Conservation (phyloP, 225 moss, liverwort and hornwort species). For the Asterella californica region DNA sequence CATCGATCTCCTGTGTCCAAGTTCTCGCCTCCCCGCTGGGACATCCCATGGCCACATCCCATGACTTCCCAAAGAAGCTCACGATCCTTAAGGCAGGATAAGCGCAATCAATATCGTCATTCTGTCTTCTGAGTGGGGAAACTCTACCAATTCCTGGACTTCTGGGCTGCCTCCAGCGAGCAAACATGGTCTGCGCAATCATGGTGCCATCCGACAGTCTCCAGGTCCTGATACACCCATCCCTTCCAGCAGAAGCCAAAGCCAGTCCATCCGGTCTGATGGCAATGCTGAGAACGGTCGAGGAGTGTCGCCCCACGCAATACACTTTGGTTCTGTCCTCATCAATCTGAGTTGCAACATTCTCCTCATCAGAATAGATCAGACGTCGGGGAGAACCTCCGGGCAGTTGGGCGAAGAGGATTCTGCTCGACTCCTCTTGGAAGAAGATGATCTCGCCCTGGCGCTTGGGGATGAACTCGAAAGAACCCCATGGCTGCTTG, state of each 20-base stretch:
- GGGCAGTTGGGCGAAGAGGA: conserved; percentile 38
- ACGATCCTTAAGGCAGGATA: conserved; percentile 15
- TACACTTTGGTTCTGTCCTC: conserved; percentile 31
- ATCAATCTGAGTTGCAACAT: background rate
- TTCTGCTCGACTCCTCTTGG: conserved; percentile 38
- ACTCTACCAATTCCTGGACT: conserved; percentile 16
- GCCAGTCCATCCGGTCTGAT: conserved; percentile 39
- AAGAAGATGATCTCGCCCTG: conserved; percentile 40
- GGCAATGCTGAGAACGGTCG: conserved; percentile 34
- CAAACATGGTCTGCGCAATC: conserved; percentile 39
- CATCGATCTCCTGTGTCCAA: conserved; percentile 31
- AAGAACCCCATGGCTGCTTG: conserved; percentile 40
- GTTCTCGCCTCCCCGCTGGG: conserved; percentile 39
- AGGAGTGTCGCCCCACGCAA: conserved; percentile 41
- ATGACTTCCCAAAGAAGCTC: conserved; percentile 29
- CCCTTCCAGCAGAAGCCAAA: conserved; percentile 35
- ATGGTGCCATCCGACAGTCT: conserved; percentile 40
- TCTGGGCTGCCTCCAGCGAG: conserved; percentile 25
- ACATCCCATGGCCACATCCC: conserved; percentile 41
- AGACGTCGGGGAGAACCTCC: conserved; percentile 14
- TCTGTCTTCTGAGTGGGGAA: conserved; percentile 20
- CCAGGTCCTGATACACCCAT: conserved; percentile 41
- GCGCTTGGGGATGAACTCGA: conserved; percentile 38
- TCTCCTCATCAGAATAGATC: background rate
- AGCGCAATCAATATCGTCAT: conserved; percentile 17